Evolutionary conservation across 768 basidiomycete species (phyloP).

Genomic region (Dacryopinax primogenitus): DNA sequence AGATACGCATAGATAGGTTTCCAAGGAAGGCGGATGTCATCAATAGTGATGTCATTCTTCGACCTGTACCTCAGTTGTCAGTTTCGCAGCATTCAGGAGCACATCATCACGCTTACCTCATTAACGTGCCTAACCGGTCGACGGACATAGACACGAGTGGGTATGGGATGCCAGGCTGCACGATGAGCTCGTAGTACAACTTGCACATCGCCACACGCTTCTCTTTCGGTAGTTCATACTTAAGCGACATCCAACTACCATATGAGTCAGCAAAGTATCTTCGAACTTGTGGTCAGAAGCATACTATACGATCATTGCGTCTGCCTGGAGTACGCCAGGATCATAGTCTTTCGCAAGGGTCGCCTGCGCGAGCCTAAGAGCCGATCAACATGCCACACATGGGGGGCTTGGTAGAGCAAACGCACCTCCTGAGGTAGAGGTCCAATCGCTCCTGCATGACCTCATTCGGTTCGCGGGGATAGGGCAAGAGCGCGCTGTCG

Average conservation of each 20-base stretch:
- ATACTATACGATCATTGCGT: slow-evolving; percentile 58
- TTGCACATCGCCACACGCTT: slow-evolving; percentile 60
- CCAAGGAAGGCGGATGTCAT: slow-evolving; percentile 75
- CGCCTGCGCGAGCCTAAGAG: slow-evolving; percentile 46
- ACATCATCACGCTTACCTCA: slow-evolving; percentile 20
- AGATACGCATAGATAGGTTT: slow-evolving; percentile 61
- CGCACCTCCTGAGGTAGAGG: slow-evolving; percentile 41
- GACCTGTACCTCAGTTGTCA: slow-evolving; percentile 35
- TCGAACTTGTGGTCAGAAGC: slow-evolving; percentile 20
- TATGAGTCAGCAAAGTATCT: slow-evolving; percentile 17
- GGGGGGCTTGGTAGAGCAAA: background rate
- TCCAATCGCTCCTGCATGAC: slow-evolving; percentile 67
- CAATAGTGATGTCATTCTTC: slow-evolving; percentile 59
- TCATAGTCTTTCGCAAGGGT: slow-evolving; percentile 73
- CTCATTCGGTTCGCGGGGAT: slow-evolving; percentile 61
- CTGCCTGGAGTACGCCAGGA: slow-evolving; percentile 68
- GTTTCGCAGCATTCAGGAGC: background rate
- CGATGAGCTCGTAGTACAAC: slow-evolving; percentile 64
- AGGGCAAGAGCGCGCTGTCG: slow-evolving; percentile 44
- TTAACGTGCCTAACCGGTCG: slow-evolving; percentile 38
- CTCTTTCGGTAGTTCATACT: slow-evolving; percentile 75
- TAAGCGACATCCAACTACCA: slow-evolving; percentile 57
- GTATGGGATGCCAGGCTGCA: slow-evolving; percentile 62
- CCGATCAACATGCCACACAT: background rate
- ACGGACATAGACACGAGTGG: slow-evolving; percentile 54